Evolutionary conservation across 2,329 filamentous ascomycete genomes (phyloP).

Genomic region (Neonectria sp.): DNA sequence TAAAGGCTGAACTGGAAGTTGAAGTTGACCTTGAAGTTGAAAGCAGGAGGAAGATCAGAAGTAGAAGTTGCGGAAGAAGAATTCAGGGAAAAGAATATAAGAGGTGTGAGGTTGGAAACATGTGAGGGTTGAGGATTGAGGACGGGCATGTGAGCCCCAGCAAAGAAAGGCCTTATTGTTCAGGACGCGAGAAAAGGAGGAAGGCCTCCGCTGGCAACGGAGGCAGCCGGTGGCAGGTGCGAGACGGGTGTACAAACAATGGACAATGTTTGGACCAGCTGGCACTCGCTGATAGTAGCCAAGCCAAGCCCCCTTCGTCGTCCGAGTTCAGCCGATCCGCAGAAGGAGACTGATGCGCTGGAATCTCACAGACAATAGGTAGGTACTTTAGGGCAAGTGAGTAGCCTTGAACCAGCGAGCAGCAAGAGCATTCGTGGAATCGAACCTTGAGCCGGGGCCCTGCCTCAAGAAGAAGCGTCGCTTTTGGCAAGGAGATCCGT

Average conservation of each 20-base stretch:
- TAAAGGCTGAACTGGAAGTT: conserved; percentile 15
- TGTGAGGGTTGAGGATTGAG: conserved; percentile 14
- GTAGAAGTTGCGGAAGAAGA: conserved; percentile 24
- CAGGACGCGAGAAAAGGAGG: conserved; percentile 39
- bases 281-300: neutral
- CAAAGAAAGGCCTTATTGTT: conserved; percentile 28
- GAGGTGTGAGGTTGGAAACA: conserved; percentile 35
- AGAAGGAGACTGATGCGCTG: neutral
- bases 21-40: conserved; percentile 27
- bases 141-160: conserved; percentile 26
- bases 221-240: conserved; percentile 42
- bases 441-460: neutral
- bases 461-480: neutral
- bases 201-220: conserved; percentile 33
- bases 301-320: conserved; percentile 3
- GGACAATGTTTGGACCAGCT: neutral
- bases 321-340: conserved; percentile 1
- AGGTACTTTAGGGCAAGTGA: neutral
- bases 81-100: conserved; percentile 31
- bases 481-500: neutral
- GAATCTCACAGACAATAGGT: conserved; percentile 3
- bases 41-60: conserved; percentile 27
- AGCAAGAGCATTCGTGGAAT: neutral
- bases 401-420: neutral
- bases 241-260: conserved; percentile 30